Evolutionary conservation across 1,139 yeast species (phyloP), one percentile per base, ranked within the genome.

Genomic region (Nakaseomyces bracarensis): DNA sequence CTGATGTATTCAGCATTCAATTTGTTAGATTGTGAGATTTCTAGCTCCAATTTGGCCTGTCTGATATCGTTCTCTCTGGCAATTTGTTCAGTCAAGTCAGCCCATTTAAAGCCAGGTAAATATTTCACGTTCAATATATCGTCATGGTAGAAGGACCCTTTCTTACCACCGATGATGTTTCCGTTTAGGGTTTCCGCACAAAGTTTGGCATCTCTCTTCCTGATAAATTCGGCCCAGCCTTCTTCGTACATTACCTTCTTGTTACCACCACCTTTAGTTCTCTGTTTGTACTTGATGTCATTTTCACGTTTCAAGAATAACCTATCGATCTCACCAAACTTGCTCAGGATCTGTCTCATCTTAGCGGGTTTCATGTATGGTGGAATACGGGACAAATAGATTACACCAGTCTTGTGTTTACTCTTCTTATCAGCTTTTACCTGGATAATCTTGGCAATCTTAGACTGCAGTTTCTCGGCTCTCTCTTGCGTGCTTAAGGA

Each of bases 321-420:
- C 49, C 98, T 71, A 51, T 86, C 95, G 8, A 89, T 73, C 46
- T 77, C 79, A 7, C 99, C 99, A 63, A 89, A 93, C 49, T 86
- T 69, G 1, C 79, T 63, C 29, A 93, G 67, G 11, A 91, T 74
- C 43, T 87, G 93, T 52, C 95, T 74, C 65, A 91, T 69, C 58
- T 87, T 91, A 2, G 82, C 76, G 0, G 99, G 98, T 58, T 87
- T 87, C 98, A 91, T 93, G 58, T 83, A 91, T 25, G 98, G 98
- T 0, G 99, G 99, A 8, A 93, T 75, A 44, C 82, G 72, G 0
- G 97, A 87, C 3, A 91, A 65, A 55, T 91, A 93, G 19, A 95
- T 81, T 2, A 93, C 96, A 2, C 98, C 99, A 0, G 96, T 79
- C 54, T 75, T 82, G 41, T 67, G 69, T 51, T 76, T 75, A 29